Evolutionary conservation across 2,329 filamentous ascomycete species (phyloP), one percentile per base, ranked within the genome.

Genomic region (Alternaria rosae): DNA sequence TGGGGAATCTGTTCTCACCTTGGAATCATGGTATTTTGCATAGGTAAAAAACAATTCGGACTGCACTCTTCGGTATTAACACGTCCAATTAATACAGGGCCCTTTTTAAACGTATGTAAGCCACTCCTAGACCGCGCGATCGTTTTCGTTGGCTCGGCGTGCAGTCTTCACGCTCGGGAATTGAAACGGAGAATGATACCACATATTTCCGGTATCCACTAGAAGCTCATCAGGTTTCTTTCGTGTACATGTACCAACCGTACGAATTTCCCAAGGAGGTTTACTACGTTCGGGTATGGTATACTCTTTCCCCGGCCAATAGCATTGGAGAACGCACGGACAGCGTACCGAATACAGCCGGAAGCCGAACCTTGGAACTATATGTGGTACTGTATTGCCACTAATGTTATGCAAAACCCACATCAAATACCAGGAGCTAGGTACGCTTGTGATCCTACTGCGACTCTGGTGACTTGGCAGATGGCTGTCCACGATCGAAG

Each of bases 301-400:
- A 41, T 58, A 38, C n/a, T 20, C 32, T 17, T 59, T 62, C 50
- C 55, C 59, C 59, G 28, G 13, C 59, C 59, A 59, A 62, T 62
- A 35, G 42, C 28, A 26, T 11, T 12, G 21, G 28, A 17, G 35
- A 21, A n/a, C 9, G 26, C 38, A 38, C 50, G 55, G 55, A 45
- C 26, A 25, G 30, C 32, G 15, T 54, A 25, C 55, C 50, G 13
- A 10, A 50, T 59, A 30, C 32, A 38, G 44, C 25, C 13, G n/a
- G 32, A 38, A 26, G 35, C 50, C 50, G 44, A 51, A 21, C 30
- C 28, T 48, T 42, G 43, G 44, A 51, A 21, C 30, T 43, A 48
- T 42, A 45, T 54, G 25, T 54, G 55, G 35, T 28, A 59, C 43
- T 28, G 35, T 44, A 23, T 35, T 35, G 47, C 28, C 50, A 54